Conservation (phyloP, 306 rosid species). For the Rubus parviflorus region DNA sequence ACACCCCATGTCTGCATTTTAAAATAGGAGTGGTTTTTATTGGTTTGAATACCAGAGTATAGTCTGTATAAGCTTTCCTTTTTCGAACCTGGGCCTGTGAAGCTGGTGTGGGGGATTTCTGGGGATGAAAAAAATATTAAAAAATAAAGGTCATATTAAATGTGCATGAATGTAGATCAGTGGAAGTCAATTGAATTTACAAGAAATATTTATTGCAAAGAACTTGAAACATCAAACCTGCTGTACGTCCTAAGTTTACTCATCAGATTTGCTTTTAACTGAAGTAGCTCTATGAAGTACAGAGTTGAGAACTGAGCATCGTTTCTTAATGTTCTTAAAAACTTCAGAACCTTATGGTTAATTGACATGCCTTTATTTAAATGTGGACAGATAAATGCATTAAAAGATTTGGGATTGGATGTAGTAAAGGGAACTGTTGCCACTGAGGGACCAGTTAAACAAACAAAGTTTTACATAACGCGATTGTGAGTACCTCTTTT, state of each 20-base stretch:
- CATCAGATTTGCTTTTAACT: neutral
- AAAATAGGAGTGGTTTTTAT: neutral
- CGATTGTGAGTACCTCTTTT: conserved; percentile 57
- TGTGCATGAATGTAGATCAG: neutral
- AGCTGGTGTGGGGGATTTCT: neutral
- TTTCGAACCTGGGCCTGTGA: neutral
- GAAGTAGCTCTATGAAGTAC: neutral
- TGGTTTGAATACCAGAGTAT: neutral
- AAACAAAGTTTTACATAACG: conserved; percentile 66
- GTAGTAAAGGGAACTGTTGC: conserved; percentile 87
- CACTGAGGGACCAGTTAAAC: conserved; percentile 76
- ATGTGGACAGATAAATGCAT: conserved; percentile 74
- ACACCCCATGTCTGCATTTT: too few relatives aligned
- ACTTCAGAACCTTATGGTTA: conserved; percentile 8
- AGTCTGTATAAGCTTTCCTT: neutral
- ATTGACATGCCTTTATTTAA: conserved; percentile 27
- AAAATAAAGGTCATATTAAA: neutral
- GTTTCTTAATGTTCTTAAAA: neutral
- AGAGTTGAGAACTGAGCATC: neutral
- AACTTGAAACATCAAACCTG: neutral
- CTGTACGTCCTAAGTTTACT: neutral
- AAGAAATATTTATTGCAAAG: neutral
- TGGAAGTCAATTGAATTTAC: neutral
- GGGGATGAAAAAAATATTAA: neutral
- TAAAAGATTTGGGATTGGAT: conserved; percentile 85